These are phyloP conservation scores for Friedmanniomyces endolithicus DNA, from an alignment of 495 filamentous ascomycete species.

Conservation along the genomic window DNA sequence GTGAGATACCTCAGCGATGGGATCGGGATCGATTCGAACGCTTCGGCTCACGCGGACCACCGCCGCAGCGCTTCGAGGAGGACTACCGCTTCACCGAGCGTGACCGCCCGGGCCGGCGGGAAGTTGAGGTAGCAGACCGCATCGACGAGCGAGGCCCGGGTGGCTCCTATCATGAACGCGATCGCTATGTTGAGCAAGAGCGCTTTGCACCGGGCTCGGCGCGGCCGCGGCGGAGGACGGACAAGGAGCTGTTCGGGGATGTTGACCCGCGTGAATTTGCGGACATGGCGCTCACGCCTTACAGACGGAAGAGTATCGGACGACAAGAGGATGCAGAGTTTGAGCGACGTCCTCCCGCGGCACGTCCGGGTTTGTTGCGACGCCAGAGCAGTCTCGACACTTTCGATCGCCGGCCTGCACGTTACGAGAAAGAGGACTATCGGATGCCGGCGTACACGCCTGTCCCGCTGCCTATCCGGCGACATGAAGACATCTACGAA, in stretches of 20 bases:
- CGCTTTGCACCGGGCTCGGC: conserved; percentile 42
- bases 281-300: conserved; percentile 29
- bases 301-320: conserved; percentile 15
- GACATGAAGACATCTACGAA: conserved; percentile 30
- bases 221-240: conserved; percentile 8
- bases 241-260: conserved; percentile 27
- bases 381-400: conserved; percentile 60
- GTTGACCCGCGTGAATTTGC: conserved; percentile 25
- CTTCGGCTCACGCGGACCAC: conserved; percentile 19
- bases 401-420: conserved; percentile 52
- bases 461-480: conserved; percentile 40
- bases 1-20: conserved; percentile 27
- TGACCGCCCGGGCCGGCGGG: conserved; percentile 21
- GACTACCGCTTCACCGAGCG: conserved; percentile 23
- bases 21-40: conserved; percentile 32
- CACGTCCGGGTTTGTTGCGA: conserved; percentile 46
- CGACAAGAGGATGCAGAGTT: conserved; percentile 11
- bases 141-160: conserved; percentile 22
- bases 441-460: conserved; percentile 39
- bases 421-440: conserved; percentile 39
- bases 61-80: conserved; percentile 27
- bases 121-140: conserved; percentile 26
- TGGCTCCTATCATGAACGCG: conserved; percentile 37
- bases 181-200: conserved; percentile 43
- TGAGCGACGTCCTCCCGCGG: conserved; percentile 28